Conservation (phyloP, 176 grass and related monocot genomes). For the Chloris gayana region DNA sequence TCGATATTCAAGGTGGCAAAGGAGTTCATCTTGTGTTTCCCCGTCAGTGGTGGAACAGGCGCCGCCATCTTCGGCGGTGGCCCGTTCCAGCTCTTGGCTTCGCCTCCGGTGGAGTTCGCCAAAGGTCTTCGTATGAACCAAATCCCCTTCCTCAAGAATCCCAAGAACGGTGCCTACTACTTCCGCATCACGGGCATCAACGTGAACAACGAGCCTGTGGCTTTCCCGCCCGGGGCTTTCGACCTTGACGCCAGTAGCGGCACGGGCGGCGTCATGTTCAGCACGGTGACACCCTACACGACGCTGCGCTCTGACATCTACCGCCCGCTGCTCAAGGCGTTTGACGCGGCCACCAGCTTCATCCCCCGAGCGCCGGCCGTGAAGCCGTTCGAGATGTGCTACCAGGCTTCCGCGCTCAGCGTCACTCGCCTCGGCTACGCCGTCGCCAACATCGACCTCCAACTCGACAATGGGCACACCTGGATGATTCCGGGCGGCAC, state of each 20-base stretch:
- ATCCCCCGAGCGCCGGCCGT: conserved; percentile 4
- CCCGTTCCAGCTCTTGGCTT: conserved; percentile 18
- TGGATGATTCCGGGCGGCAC: conserved; percentile 30
- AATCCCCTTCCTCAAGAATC: background rate
- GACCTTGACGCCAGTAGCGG: background rate
- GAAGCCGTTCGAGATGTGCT: conserved; percentile 37
- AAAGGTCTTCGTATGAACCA: background rate
- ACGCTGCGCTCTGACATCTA: conserved; percentile 12
- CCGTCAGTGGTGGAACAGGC: background rate
- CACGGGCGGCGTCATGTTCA: conserved; percentile 21
- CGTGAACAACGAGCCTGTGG: background rate
- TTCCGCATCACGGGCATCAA: background rate
- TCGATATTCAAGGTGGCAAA: conserved; percentile 1
- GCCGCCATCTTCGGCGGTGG: conserved; percentile 50
- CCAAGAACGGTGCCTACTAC: conserved; percentile 24
- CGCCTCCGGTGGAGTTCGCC: background rate
- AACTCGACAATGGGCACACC: conserved; percentile 8
- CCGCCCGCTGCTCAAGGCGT: background rate
- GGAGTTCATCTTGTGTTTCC: conserved; percentile 55
- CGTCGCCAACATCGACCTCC: conserved; percentile 4
- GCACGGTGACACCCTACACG: conserved; percentile 18
- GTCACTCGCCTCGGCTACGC: conserved; percentile 8
- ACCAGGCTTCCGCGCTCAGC: background rate
- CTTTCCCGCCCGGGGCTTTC: background rate
- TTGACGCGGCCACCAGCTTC: background rate